These are phyloP conservation scores for Cladosporium colombiae DNA, from an alignment of 2,329 filamentous ascomycete species.

Conservation along the genomic window DNA sequence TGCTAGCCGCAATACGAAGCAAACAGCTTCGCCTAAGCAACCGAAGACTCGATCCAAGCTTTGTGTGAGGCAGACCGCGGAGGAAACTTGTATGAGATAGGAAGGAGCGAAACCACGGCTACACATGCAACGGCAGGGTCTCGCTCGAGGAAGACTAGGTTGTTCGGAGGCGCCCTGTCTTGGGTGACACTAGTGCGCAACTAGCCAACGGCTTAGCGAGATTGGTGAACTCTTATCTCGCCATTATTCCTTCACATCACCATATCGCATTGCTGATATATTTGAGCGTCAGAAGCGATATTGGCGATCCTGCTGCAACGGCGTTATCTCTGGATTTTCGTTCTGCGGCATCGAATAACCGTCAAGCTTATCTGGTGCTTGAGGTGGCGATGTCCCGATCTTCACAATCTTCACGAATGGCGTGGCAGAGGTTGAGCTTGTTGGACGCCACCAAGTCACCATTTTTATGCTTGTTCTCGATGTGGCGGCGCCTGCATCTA, in stretches of 20 bases:
- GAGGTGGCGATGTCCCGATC: not conserved
- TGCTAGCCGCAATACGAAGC: constrained; percentile 6
- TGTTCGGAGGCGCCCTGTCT: not conserved
- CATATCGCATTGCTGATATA: constrained; percentile 3
- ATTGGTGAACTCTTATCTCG: constrained; percentile 9
- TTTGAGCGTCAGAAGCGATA: not conserved
- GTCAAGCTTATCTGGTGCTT: not conserved
- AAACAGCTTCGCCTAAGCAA: constrained; percentile 3
- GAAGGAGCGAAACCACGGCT: not conserved
- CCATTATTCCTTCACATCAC: not conserved
- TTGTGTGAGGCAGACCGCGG: not conserved
- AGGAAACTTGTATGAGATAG: constrained; percentile 1
- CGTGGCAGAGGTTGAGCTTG: not conserved
- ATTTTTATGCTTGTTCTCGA: constrained; percentile 1
- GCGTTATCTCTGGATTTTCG: not conserved
- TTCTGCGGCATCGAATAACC: not conserved
- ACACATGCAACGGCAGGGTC: not conserved
- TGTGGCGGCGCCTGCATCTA: not conserved
- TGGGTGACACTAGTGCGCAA: not conserved
- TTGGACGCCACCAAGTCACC: constrained; percentile 1
- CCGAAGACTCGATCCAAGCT: constrained; percentile 8
- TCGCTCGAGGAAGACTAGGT: not conserved
- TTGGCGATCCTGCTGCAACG: not conserved
- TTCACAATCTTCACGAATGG: not conserved
- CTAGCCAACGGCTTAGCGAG: constrained; percentile 1